Base-by-base conservation (phyloP, 306 rosid genomes). In the Trifolium subterraneum region DNA sequence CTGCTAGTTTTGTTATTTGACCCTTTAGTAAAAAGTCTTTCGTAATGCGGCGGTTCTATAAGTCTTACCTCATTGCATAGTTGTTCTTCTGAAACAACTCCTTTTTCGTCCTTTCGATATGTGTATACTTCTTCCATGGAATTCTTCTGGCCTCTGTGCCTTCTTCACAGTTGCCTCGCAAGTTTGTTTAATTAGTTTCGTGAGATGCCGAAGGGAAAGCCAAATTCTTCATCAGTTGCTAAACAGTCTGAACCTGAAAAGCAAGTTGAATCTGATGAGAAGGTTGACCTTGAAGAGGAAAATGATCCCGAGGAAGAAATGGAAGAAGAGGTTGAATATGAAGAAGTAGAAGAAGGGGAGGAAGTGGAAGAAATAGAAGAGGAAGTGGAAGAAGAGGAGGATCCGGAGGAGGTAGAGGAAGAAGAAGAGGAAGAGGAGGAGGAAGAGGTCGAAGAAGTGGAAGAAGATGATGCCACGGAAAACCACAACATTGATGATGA, bases 71-170 rank as follows among this genome's bases (percentile, higher is more conserved):
- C 89, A 79, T 85, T 86, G 81, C 75, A 80, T 77, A 66, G 75
- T 79, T 87, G 75, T 79, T 87, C 90, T 76, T 5, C 74, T 89
- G 84, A 84, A 61, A 82, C 86, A 52, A 81, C 85, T 81, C 96
- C 90, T 71, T 83, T 81, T 88, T 86, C 84, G 88, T 86, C 98
- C 94, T 87, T 87, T 90, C 93, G 79, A 82, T 88, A 83, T 88
- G 87, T 88, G 79, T 81, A 80, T 88, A 84, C 90, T 87, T 90
- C 95, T 84, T 87, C 97, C 97, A 96, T 86, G 88, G 95, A 94
- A 82, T 84, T 91, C 88, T 86, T 94, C 95, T 90, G 93, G 99
- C 90, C 97, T 84, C 89, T 84, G 96, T 91, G 96, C 90, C 95
- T 88, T 92, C 93, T 84, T 87, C 92, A 90, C 92, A 90, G 97